A percentile compares a stretch with the other conserved stretches of the same genome.
phyloP scores from a whole-genome alignment of 352 stramenopile species.

The Globisporangium mamillatum region DNA sequence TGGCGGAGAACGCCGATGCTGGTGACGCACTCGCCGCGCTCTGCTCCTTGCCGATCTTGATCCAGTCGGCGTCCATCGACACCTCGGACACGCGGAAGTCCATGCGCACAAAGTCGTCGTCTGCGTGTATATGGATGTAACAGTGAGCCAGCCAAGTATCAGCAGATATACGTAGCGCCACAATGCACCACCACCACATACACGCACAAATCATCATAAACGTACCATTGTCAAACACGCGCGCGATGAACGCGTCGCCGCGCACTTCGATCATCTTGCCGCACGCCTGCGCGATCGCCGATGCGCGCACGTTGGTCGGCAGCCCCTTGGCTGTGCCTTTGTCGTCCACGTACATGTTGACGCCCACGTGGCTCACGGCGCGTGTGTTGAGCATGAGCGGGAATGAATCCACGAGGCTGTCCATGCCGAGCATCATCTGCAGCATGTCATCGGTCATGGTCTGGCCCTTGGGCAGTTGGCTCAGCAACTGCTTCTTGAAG shows the following conservation, averaged over 20 bases:
- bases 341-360: constrained; percentile 91
- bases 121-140: constrained; percentile 21
- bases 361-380: constrained; percentile 60
- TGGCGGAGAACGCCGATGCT: constrained; percentile 24
- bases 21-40: constrained; percentile 26
- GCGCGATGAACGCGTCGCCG: constrained; percentile 86
- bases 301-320: constrained; percentile 73
- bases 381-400: constrained; percentile 82
- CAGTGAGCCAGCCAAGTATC: background rate
- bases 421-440: constrained; percentile 86
- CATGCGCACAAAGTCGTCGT: constrained; percentile 81
- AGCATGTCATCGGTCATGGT: constrained; percentile 73
- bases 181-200: background rate
- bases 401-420: constrained; percentile 85
- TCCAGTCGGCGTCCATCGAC: constrained; percentile 60
- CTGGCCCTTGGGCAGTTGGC: constrained; percentile 62
- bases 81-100: constrained; percentile 77
- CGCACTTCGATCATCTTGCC: constrained; percentile 83
- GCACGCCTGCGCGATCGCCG: constrained; percentile 76
- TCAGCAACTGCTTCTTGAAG: constrained; percentile 80
- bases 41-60: constrained; percentile 62
- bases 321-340: constrained; percentile 86
- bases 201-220: background rate
- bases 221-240: constrained; percentile 85
- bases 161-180: background rate